Evolutionary conservation across 768 basidiomycete genomes (phyloP), one percentile per base, ranked within the genome.

Genomic region (Fomitopsis pulvina): DNA sequence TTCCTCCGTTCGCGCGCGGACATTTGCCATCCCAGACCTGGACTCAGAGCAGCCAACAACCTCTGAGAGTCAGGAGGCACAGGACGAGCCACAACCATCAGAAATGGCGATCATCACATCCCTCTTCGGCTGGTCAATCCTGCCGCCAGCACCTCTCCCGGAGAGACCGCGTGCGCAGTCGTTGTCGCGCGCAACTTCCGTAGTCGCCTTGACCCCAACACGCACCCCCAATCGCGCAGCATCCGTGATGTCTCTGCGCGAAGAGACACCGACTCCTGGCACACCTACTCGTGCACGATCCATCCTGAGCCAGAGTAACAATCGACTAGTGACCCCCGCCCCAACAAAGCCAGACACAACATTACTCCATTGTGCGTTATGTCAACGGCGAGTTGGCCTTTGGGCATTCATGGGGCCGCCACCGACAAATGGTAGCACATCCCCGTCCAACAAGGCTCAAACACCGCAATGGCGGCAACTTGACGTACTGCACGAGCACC

Each of bases 401-500:
- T 90, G 88, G 88, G 78, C 80, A 1, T 90, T 88, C 60, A 64
- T 70, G 1, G 51, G 60, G 10, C 30, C 56, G n/a, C 48, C 51
- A 18, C 50, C 18, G 25, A 44, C 51, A 42, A 54, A 50, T 39
- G 53, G 27, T n/a, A 29, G 45, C 29, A 49, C 29, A 16, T 44
- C 42, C 4, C 53, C 41, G 32, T 28, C 12, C 41, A 45, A 45
- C 27, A 49, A 49, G 29, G 34, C 68, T 55, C 54, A 56, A 56
- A 11, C 51, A 4, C 62, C 52, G 46, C 59, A 57, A 16, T 57
- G 60, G 37, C 68, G 87, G 46, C 77, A 77, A 20, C 80, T 92
- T 47, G 88, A 92, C 61, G 60, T 91, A 30, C 64, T 90, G 41
- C 85, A 81, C 58, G 89, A 92, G 64, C 90, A 92, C 61, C 77